Evolutionary conservation across 352 stramenopile genomes (phyloP), one percentile per base, ranked within the genome.

Genomic region (Phytopythium helicoides): DNA sequence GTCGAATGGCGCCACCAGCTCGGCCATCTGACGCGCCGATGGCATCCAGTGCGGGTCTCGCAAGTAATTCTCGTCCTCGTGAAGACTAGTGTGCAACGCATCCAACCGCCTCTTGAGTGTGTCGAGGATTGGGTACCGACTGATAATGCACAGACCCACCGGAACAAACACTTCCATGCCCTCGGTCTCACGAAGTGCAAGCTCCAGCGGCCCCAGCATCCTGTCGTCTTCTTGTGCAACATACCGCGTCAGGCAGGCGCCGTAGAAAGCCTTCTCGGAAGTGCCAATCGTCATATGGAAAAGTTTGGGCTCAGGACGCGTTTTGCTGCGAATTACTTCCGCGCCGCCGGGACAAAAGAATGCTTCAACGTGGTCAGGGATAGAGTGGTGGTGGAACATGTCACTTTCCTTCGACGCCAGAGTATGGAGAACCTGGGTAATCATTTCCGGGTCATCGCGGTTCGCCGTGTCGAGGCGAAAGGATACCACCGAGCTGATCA

Each of bases 251-350:
- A 94, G 64, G 25, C 77, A 89, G 7, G 81, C 84, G 26, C 76
- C 79, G 40, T 92, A 91, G 52, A 94, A 92, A 6, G 81, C 69
- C 49, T 89, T 90, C 35, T 94, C 84, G 3, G 82, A 55, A 34
- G 83, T 91, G 23, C 84, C 84, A 22, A 94, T 91, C 8, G 80
- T 90, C 73, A 94, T 81, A 46, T 94, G 80, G 28, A 91, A 92
- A 16, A 94, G 67, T 48, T 71, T 87, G 0, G 84, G 75, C 39
- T 77, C 59, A 12, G 84, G 84, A 12, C 71, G 66, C 3, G 71
- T 72, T 44, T 76, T 83, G 4, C 76, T 71, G 19, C 72, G 80
- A 12, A 91, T 66, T 11, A 90, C 62, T 18, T 86, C 69, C 0
- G 72, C 72, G 1, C 75, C 80, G 1, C 65, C 61, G 6, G 84